A percentile compares a stretch with the other conserved stretches of the same genome.
These are phyloP conservation scores for Polygonum maritimum DNA, from an alignment of 148 eudicot genomes.

Conservation along the genomic window DNA sequence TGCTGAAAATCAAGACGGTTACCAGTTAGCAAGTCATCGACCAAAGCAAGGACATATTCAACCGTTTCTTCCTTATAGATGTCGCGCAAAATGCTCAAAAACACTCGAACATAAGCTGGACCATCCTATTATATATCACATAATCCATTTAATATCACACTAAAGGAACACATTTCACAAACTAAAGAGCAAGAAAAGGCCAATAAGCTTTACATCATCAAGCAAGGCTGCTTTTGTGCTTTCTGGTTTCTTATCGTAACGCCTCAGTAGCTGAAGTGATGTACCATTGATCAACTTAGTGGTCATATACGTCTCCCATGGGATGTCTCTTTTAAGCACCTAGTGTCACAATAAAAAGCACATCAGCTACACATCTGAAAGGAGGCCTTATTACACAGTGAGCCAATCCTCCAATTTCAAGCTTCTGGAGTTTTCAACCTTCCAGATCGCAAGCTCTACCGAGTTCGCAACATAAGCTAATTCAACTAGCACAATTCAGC, in stretches of 20 bases:
- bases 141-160: background rate
- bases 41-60: conserved; percentile 83
- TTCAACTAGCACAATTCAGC: background rate
- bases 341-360: conserved; percentile 16
- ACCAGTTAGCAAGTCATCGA: conserved; percentile 95
- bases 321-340: conserved; percentile 90
- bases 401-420: background rate
- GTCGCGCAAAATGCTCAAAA: conserved; percentile 79
- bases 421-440: background rate
- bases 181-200: conserved; percentile 5
- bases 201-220: conserved; percentile 58
- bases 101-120: conserved; percentile 69
- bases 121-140: conserved; percentile 70
- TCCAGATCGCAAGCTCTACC: background rate
- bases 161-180: background rate
- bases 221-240: conserved; percentile 66
- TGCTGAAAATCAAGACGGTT: conserved; percentile 13
- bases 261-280: conserved; percentile 81
- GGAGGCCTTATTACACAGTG: background rate
- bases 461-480: background rate
- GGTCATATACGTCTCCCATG: conserved; percentile 98
- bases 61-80: conserved; percentile 93
- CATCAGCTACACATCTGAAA: background rate
- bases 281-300: conserved; percentile 85
- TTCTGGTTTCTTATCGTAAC: conserved; percentile 75